Base-by-base conservation (phyloP, 2,329 filamentous ascomycete species). In the Colletotrichum sp. region DNA sequence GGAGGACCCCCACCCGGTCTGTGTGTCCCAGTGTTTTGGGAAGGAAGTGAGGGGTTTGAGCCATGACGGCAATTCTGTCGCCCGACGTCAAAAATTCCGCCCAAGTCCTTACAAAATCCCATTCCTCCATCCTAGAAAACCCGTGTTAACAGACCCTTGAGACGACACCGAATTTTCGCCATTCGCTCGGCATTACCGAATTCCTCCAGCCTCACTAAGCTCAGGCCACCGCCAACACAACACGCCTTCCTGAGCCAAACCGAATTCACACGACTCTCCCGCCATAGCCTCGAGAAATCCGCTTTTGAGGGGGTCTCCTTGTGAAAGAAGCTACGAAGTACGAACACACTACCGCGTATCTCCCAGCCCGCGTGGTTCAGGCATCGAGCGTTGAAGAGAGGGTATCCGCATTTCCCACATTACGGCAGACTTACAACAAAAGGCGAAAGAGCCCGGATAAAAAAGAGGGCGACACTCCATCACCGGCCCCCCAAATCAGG, bases 401-500 rank as follows among this genome's bases (percentile, higher is more conserved):
- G 28, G 74, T 62, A 69, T 74, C 74, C 64, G 74, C 70, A 69
- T 65, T 76, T 76, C 34, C 65, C 74, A 64, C 55, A 44, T 68
- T 60, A 72, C 73, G 69, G 59, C 39, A 68, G 52, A 60, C 22
- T 63, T 57, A 34, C 68, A 39, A 57, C 57, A 36, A 24, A 66
- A 71, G 28, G 72, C 26, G 60, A 48, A 34, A 66, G 44, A 59
- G 39, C 26, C 26, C 28, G 59, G 18, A 59, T 68, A 52, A 68
- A 75, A 76, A 76, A 76, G 74, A 76, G 70, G 74, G 74, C 57
- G 70, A 36, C 59, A 30, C 74, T 74, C 70, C 59, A 59, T 74
- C 60, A 44, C 59, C 30, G 65, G 73, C 66, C 59, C 48, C 70
- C 74, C 70, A 76, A 39, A 76, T 76, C 74, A 74, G 70, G 65